phyloP scores from a whole-genome alignment of 2,329 filamentous ascomycete genomes.

The Pyricularia grisea region DNA sequence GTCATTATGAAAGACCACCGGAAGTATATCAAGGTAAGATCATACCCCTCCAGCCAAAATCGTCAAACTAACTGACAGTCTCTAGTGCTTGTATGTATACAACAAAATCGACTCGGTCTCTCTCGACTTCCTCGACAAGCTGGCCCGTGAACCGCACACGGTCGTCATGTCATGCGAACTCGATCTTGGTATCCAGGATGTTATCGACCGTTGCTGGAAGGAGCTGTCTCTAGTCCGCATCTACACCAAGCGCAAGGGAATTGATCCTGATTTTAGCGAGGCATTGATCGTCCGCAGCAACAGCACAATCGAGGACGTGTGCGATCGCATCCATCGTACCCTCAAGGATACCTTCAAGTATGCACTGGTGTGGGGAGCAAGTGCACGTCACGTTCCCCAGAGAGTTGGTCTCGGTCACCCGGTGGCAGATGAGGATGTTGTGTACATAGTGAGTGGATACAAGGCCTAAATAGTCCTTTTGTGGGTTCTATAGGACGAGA shows the following conservation, averaged over 20 bases:
- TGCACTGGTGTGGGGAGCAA: conserved; percentile 94
- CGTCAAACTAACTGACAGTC: background rate
- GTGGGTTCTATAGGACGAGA: background rate
- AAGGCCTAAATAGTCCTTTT: conserved; percentile 34
- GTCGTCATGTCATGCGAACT: conserved; percentile 97
- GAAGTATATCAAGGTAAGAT: conserved; percentile 71
- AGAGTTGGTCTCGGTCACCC: conserved; percentile 77
- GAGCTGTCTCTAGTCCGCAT: conserved; percentile 83
- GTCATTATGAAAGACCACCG: conserved; percentile 99
- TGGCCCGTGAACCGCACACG: conserved; percentile 88
- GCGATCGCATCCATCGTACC: conserved; percentile 85
- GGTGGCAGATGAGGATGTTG: conserved; percentile 62
- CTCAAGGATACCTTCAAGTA: conserved; percentile 99
- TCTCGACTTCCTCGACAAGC: conserved; percentile 82
- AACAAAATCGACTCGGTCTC: conserved; percentile 98
- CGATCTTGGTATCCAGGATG: conserved; percentile 85
- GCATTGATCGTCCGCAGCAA: conserved; percentile 86
- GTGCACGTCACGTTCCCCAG: conserved; percentile 89
- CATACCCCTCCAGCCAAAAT: too few species aligned
- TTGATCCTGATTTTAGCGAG: conserved; percentile 81
- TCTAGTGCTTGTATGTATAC: conserved; percentile 79
- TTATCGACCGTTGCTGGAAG: conserved; percentile 91
- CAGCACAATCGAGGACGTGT: conserved; percentile 91
- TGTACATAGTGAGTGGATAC: conserved; percentile 58
- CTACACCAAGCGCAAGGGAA: conserved; percentile 94